phyloP scores from a whole-genome alignment of 2,329 filamentous ascomycete species.

The Colletotrichum cereale region DNA sequence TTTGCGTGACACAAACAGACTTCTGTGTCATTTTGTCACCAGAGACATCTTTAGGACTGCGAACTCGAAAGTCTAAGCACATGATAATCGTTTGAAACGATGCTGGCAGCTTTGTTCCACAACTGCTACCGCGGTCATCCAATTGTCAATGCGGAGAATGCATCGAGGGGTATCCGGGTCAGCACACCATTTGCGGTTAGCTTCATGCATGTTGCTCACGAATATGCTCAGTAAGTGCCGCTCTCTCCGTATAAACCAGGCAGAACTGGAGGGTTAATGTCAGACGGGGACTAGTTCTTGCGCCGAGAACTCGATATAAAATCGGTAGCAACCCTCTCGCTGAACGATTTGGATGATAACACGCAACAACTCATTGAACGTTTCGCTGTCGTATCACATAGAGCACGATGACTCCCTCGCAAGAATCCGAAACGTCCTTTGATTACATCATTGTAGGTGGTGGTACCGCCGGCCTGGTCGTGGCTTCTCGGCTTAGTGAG shows the following conservation, averaged over 20 bases:
- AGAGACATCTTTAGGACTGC: no score
- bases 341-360: neutral
- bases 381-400: neutral
- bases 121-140: neutral
- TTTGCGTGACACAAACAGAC: no score
- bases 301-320: no score
- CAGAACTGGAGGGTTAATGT: neutral
- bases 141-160: neutral
- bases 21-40: no score
- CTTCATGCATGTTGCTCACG: constrained; percentile 6
- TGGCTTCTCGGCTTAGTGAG: constrained; percentile 49
- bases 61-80: no score
- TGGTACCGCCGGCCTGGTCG: constrained; percentile 50
- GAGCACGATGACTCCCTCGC: neutral
- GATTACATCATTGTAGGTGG: constrained; percentile 50
- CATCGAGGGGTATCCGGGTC: neutral
- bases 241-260: neutral
- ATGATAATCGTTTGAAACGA: neutral
- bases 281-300: neutral
- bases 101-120: neutral
- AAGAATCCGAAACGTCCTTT: constrained; percentile 7
- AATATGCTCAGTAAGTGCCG: neutral
- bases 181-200: constrained; percentile 1
- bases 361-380: neutral
- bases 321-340: neutral